phyloP scores from a whole-genome alignment of 106 monocot species.

The Platanthera guangdongensis region DNA sequence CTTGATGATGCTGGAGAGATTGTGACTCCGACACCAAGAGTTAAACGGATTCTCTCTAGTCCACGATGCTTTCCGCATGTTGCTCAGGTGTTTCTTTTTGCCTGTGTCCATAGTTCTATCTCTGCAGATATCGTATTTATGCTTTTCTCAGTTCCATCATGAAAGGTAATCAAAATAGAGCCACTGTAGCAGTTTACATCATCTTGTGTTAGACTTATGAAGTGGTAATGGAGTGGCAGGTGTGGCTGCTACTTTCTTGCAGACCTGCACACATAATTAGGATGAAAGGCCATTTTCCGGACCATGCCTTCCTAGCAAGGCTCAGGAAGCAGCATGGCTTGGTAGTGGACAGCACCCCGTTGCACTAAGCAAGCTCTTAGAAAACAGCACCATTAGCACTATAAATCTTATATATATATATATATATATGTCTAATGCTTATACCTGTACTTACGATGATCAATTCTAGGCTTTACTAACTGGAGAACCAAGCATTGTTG shows the following conservation, averaged over 20 bases:
- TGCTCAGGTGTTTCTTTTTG: constrained; percentile 62
- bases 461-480: constrained; percentile 72
- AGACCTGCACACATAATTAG: background rate
- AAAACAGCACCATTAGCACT: background rate
- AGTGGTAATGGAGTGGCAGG: background rate
- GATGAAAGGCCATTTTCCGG: background rate
- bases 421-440: background rate
- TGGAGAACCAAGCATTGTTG: constrained; percentile 90
- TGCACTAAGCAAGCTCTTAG: background rate
- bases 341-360: background rate
- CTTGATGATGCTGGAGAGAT: constrained; percentile 99
- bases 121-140: background rate
- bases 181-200: background rate
- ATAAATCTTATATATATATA: background rate
- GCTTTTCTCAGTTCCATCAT: background rate
- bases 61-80: constrained; percentile 94
- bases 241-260: background rate
- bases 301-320: background rate
- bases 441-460: constrained; percentile 3
- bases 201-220: background rate
- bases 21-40: constrained; percentile 95
- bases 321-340: background rate
- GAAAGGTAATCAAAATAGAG: background rate
- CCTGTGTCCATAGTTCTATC: background rate
- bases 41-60: constrained; percentile 89